A percentile compares a stretch with the other conserved stretches of the same genome.
Evolutionary conservation across 2,329 filamentous ascomycete genomes (phyloP).

Genomic region (Penicillium sp.): DNA sequence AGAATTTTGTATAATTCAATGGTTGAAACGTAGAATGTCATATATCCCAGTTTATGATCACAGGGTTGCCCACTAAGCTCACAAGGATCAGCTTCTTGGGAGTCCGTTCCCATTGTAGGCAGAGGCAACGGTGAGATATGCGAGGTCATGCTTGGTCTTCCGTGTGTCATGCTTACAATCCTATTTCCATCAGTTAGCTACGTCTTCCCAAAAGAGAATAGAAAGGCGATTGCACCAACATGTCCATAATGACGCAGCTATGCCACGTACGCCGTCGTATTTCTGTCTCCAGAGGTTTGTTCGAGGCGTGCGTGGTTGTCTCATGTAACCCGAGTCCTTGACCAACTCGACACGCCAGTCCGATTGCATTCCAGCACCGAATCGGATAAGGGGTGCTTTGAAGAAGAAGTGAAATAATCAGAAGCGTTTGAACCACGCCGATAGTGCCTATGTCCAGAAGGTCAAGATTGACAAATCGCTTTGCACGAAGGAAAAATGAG

Average conservation of each 20-base stretch:
- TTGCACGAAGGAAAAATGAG: conserved; percentile 37
- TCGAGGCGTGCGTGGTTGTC: conserved; percentile 10
- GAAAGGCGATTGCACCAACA: conserved; percentile 24
- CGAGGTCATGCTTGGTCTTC: conserved; percentile 34
- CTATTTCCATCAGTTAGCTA: conserved; percentile 15
- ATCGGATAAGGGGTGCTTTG: conserved; percentile 44
- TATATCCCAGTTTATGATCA: conserved; percentile 15
- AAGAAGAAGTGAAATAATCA: conserved; percentile 41
- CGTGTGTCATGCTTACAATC: conserved; percentile 42
- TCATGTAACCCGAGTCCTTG: conserved; percentile 45
- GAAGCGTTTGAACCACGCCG: conserved; percentile 42
- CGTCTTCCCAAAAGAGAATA: background rate
- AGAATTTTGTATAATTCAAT: conserved; percentile 32
- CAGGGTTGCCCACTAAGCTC: conserved; percentile 10
- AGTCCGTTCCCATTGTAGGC: conserved; percentile 18
- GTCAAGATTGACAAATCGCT: conserved; percentile 38
- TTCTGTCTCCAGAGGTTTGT: conserved; percentile 36
- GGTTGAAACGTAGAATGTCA: conserved; percentile 29
- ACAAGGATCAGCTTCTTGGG: conserved; percentile 18
- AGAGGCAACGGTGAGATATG: conserved; percentile 27
- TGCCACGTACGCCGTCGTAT: conserved; percentile 42
- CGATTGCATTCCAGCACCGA: conserved; percentile 46
- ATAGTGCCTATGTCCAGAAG: conserved; percentile 40
- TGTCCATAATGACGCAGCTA: conserved; percentile 41
- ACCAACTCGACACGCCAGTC: conserved; percentile 43